phyloP scores from a whole-genome alignment of 768 basidiomycete species.

The button mushroom (Agaricus bisporus) region DNA sequence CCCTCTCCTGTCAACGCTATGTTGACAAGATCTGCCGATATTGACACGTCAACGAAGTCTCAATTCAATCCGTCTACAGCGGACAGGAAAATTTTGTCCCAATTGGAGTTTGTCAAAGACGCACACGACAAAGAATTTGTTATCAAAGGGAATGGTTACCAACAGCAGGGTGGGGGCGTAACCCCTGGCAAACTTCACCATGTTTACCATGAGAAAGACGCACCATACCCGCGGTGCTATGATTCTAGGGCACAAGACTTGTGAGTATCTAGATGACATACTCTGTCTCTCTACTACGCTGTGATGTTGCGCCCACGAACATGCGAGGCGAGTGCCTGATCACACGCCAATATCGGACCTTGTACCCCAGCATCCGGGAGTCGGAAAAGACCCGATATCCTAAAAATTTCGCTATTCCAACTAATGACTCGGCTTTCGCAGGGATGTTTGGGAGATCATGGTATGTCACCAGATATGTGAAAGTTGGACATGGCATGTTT shows the following conservation, averaged over 20 bases:
- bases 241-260: conserved; percentile 57
- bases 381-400: background rate
- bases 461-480: conserved; percentile 48
- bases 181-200: conserved; percentile 49
- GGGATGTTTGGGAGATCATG: conserved; percentile 65
- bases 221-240: conserved; percentile 68
- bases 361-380: too few species aligned
- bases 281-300: too few species aligned
- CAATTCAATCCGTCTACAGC: conserved; percentile 47
- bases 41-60: background rate
- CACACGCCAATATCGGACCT: too few species aligned
- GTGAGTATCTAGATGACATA: conserved; percentile 34
- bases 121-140: conserved; percentile 54
- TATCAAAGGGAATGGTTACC: conserved; percentile 36
- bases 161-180: conserved; percentile 22
- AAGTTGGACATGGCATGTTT: conserved; percentile 61
- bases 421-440: conserved; percentile 18
- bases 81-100: conserved; percentile 54
- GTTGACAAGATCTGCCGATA: background rate
- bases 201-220: conserved; percentile 39
- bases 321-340: too few species aligned
- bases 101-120: conserved; percentile 44
- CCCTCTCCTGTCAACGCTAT: background rate
- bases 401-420: background rate
- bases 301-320: too few species aligned